A percentile compares a stretch with the other conserved stretches of the same genome.
Evolutionary conservation across 2,329 filamentous ascomycete species (phyloP).

Genomic region (Hypoxylon sp.): DNA sequence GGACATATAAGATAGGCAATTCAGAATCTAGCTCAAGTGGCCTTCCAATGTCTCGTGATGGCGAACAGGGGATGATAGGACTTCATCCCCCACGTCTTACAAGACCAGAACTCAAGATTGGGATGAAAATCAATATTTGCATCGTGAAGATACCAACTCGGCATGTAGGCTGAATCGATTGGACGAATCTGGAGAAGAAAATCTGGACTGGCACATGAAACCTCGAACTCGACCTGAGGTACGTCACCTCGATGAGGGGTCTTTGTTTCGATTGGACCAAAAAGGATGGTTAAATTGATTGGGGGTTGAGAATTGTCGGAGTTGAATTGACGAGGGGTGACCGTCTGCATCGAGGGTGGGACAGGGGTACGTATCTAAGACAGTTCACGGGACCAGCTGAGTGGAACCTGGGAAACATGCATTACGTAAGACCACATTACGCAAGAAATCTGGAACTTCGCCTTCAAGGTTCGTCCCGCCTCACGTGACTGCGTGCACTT

Average conservation of each 20-base stretch:
- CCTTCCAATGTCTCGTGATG: slow-evolving; percentile 21
- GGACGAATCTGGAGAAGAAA: slow-evolving; percentile 22
- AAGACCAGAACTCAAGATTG: slow-evolving; percentile 9
- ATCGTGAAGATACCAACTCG: slow-evolving; percentile 19
- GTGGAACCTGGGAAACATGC: slow-evolving; percentile 2
- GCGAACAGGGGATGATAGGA: slow-evolving; percentile 8
- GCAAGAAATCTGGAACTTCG: neutral
- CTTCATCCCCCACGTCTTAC: slow-evolving; percentile 7
- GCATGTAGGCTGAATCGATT: slow-evolving; percentile 36
- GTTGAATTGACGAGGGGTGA: slow-evolving; percentile 11
- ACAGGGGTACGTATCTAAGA: neutral
- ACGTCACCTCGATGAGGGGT: slow-evolving; percentile 43
- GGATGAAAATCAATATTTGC: slow-evolving; percentile 9
- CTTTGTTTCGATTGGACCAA: slow-evolving; percentile 27
- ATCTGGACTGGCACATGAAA: slow-evolving; percentile 41
- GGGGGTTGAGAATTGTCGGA: neutral
- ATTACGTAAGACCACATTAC: slow-evolving; percentile 19
- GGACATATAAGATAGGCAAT: slow-evolving; percentile 21
- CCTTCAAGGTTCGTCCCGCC: neutral
- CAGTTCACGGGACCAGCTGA: slow-evolving; percentile 19
- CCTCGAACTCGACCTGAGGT: slow-evolving; percentile 30
- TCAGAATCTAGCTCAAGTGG: neutral
- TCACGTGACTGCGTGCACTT: slow-evolving; percentile 24
- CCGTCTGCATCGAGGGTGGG: slow-evolving; percentile 13
- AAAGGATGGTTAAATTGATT: slow-evolving; percentile 25